Base-by-base conservation (phyloP, 176 grass and related monocot genomes). In the Cymbopogon citratus region DNA sequence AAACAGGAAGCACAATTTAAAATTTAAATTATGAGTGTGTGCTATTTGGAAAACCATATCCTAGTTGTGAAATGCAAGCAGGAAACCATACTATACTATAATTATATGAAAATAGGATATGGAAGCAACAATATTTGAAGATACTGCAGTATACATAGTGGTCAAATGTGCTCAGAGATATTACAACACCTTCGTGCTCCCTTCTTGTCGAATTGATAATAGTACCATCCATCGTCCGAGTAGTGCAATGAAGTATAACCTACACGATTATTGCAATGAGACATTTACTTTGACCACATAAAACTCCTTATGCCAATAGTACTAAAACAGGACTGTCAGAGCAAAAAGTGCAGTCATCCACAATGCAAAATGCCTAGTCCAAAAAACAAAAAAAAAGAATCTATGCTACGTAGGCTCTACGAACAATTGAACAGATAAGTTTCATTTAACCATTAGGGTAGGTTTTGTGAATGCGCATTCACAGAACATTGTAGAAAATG, bases 201-300 rank as follows among this genome's bases (percentile, higher is more conserved):
- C 34, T 85, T 90, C 90, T 87, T 68, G 92, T 93, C 64, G 96
- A 98, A 80, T 93, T 90, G 28, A 98, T 29, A 67, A 98, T 70
- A 78, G 75, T 73, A 44, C 92, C 92, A 70, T 93, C 92, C 56
- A 91, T 63, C 7, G 92, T 95, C 48, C 85, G 90, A 78, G 76
- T 93, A 64, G 90, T 95, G 85, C 90, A 98, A 87, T 98, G 92
- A 76, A 93, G 39, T 89, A 95, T 74, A 28, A 95, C 96, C 96
- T 95, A 85, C 48, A 88, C 43, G 84, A 25, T 8, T 14, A 74
- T 24, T 79, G 73, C 23, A 56, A 87, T 15, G 61, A 15, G 1
- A 28, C 0, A 45, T 71, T 33, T 6, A 57, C 69, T 81, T 54
- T 48, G 27, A 60, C 40, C 62, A 49, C n/a, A 16, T 18, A 54